Conservation (phyloP, 2,329 filamentous ascomycete species). For the Stachybotrys chlorohalonatus region DNA sequence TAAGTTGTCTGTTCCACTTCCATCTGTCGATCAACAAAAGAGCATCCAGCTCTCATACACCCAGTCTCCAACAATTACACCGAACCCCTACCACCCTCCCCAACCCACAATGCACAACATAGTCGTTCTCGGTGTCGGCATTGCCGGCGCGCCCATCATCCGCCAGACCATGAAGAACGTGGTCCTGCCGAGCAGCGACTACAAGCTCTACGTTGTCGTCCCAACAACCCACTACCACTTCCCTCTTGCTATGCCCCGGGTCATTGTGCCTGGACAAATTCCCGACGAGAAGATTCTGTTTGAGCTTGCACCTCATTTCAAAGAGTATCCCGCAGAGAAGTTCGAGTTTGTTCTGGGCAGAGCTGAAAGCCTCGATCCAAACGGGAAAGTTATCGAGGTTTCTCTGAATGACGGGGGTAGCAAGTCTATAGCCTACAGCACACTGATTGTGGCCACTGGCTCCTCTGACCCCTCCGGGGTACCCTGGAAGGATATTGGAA, state of each 20-base stretch:
- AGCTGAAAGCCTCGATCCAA: slow-evolving; percentile 33
- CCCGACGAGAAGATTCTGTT: slow-evolving; percentile 28
- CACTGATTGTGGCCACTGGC: slow-evolving; percentile 47
- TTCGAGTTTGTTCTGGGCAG: slow-evolving; percentile 45
- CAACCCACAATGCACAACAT: slow-evolving; percentile 24
- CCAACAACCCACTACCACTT: slow-evolving; percentile 42
- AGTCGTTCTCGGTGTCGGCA: slow-evolving; percentile 40
- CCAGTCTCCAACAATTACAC: too few relatives aligned
- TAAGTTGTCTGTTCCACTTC: too few relatives aligned
- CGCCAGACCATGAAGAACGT: slow-evolving; percentile 40
- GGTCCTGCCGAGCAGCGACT: slow-evolving; percentile 26
- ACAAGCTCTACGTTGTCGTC: slow-evolving; percentile 35
- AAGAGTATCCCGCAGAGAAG: slow-evolving; percentile 32
- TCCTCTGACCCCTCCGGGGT: slow-evolving; percentile 27
- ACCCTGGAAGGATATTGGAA: slow-evolving; percentile 40
- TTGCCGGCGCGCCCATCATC: slow-evolving; percentile 35
- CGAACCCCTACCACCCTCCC: neutral
- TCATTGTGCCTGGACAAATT: slow-evolving; percentile 35
- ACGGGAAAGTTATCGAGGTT: slow-evolving; percentile 32
- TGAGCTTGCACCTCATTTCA: slow-evolving; percentile 32
- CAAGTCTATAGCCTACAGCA: slow-evolving; percentile 37
- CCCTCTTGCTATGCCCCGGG: slow-evolving; percentile 37
- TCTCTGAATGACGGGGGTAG: slow-evolving; percentile 20
- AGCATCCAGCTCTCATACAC: too few relatives aligned
- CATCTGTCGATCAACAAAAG: too few relatives aligned